Evolutionary conservation across 768 basidiomycete species (phyloP), one percentile per base, ranked within the genome.

Genomic region (Suillus americanus): DNA sequence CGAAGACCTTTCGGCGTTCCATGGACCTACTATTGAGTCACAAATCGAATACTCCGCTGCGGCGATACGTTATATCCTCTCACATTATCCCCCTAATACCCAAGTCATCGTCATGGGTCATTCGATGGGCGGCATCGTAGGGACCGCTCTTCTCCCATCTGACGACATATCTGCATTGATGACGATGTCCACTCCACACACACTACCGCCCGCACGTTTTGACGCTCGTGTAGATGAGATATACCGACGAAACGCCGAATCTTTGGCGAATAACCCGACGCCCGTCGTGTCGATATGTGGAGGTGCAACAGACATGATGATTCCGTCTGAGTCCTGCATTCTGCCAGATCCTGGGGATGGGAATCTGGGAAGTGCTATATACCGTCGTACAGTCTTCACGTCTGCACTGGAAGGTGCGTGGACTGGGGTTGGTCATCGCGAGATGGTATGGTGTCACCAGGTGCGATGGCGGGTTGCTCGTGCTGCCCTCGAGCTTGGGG

Each of bases 391-490:
- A 1, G 81, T 96, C 5, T 97, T 97, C 72, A 91, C 94, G 1
- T 91, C 91, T 38, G 90, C 89, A 1, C 79, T 99, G 30, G 91
- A 96, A 56, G 93, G 94, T n/a, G 86, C 89, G 3, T 97, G 95
- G 92, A 94, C 96, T 2, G 94, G 94, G 2, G 92, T 98, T 5
- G 97, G 96, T 30, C 97, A 99, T 74, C 88, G 88, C 48, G 96
- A 93, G 65, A 96, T 98, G 86, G 94, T 99, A 5, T 99, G 97
- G 97, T 99, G 97, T 73, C 94, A 98, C 76, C 97, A 99, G 77
- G 89, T 98, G 12, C 89, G 97, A 46, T 94, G 90, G 91, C 85
- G 88, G 28, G 81, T 97, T 40, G 95, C 95, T 18, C 83, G 92
- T 61, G 86, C 88, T 23, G 88, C 89, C 30, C 77, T 98, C 7